Evolutionary conservation across 495 filamentous ascomycete genomes (phyloP).

Genomic region (Aspergillus coremiiformis): DNA sequence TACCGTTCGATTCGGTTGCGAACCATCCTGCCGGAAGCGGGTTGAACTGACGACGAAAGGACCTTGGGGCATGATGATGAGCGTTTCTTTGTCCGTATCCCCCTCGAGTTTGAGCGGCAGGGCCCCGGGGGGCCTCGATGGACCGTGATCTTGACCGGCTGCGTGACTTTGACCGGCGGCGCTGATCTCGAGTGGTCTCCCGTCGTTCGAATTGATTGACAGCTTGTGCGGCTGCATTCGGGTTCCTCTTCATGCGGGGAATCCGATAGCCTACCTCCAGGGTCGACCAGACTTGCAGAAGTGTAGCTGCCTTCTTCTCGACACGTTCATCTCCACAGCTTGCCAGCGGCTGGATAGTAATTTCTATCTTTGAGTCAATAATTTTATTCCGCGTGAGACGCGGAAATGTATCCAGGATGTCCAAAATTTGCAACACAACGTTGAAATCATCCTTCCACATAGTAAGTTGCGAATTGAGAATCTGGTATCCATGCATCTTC

Average conservation of each 20-base stretch:
- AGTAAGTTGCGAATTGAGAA: constrained; percentile 75
- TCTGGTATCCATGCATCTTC: constrained; percentile 94
- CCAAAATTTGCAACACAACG: constrained; percentile 78
- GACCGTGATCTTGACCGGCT: constrained; percentile 49
- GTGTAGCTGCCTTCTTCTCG: constrained; percentile 54
- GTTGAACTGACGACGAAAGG: constrained; percentile 47
- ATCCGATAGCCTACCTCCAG: constrained; percentile 93
- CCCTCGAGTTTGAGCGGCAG: constrained; percentile 49
- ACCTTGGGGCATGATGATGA: constrained; percentile 50
- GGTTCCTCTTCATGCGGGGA: constrained; percentile 68
- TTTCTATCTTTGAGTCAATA: constrained; percentile 90
- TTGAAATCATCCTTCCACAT: constrained; percentile 84
- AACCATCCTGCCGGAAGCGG: constrained; percentile 77
- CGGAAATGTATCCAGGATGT: constrained; percentile 83
- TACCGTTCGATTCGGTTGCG: constrained; percentile 58
- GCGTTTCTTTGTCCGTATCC: constrained; percentile 55
- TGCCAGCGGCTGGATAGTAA: constrained; percentile 64
- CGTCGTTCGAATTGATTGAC: constrained; percentile 62
- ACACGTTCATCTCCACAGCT: constrained; percentile 67
- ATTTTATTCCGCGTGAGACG: constrained; percentile 96
- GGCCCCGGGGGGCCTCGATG: constrained; percentile 45
- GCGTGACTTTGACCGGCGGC: constrained; percentile 44
- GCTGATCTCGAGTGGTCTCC: constrained; percentile 55
- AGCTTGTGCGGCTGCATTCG: constrained; percentile 39
- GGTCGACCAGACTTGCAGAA: constrained; percentile 82